A percentile compares a stretch with the other conserved stretches of the same genome.
Evolutionary conservation across 2,329 filamentous ascomycete genomes (phyloP).

Genomic region (Macroventuria anomochaeta): DNA sequence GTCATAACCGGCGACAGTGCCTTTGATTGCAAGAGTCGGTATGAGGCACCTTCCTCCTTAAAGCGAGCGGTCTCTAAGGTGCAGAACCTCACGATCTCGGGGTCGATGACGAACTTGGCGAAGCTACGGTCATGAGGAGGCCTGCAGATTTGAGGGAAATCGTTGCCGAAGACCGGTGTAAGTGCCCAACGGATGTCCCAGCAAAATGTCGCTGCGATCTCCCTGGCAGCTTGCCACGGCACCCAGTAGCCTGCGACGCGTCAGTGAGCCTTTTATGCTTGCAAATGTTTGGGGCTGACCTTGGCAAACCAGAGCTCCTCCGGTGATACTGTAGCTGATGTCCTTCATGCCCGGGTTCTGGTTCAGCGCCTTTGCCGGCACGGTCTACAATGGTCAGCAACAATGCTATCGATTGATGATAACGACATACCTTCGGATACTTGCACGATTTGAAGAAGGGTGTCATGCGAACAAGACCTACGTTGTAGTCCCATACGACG

Average conservation of each 20-base stretch:
- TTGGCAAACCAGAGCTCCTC: conserved; percentile 87
- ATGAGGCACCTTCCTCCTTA: conserved; percentile 33
- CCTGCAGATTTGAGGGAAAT: conserved; percentile 77
- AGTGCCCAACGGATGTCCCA: conserved; percentile 81
- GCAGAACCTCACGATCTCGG: conserved; percentile 48
- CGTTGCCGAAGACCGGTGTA: conserved; percentile 86
- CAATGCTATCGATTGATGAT: background rate
- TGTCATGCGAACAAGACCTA: conserved; percentile 91
- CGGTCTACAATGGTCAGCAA: conserved; percentile 66
- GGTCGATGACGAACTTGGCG: conserved; percentile 55
- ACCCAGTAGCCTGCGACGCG: conserved; percentile 84
- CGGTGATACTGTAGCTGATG: conserved; percentile 94
- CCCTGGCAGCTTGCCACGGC: conserved; percentile 84
- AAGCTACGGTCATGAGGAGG: conserved; percentile 68
- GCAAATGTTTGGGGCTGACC: conserved; percentile 24
- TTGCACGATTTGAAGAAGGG: conserved; percentile 91
- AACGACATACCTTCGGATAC: conserved; percentile 76
- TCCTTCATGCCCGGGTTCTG: conserved; percentile 80
- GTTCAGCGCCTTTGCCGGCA: conserved; percentile 76
- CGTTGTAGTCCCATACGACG: conserved; percentile 97
- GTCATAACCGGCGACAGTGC: conserved; percentile 12
- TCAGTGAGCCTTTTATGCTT: conserved; percentile 11
- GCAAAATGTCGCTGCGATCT: conserved; percentile 90
- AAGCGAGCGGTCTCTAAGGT: conserved; percentile 48
- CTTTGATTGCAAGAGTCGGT: conserved; percentile 3